These are phyloP conservation scores for Cladorrhinum sp. DNA, from an alignment of 2,329 filamentous ascomycete species.

Conservation along the genomic window DNA sequence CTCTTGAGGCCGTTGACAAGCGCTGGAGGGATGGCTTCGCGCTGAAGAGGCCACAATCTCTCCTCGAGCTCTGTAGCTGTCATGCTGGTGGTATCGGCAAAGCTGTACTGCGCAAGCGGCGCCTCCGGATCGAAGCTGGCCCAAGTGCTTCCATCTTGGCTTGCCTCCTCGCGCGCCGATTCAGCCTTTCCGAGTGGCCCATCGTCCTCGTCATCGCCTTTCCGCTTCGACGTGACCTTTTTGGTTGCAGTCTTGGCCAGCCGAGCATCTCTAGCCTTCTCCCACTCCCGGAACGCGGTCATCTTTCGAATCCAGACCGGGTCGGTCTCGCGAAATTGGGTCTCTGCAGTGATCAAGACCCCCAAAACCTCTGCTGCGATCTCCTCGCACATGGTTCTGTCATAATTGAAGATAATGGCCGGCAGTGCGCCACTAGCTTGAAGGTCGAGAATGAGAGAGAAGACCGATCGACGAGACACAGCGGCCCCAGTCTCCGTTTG, in stretches of 20 bases:
- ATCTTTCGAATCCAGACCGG: constrained; percentile 60
- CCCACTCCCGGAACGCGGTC: constrained; percentile 55
- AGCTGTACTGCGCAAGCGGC: constrained; percentile 61
- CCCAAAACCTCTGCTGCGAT: constrained; percentile 51
- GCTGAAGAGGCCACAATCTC: constrained; percentile 50
- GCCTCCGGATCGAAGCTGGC: constrained; percentile 65
- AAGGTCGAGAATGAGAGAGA: constrained; percentile 58
- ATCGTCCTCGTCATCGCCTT: constrained; percentile 40
- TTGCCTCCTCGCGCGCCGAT: constrained; percentile 54
- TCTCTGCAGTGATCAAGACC: constrained; percentile 54
- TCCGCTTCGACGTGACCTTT: constrained; percentile 35
- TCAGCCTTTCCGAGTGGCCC: constrained; percentile 49
- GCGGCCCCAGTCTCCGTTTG: constrained; percentile 28
- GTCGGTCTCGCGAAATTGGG: constrained; percentile 53
- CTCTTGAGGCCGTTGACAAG: constrained; percentile 61
- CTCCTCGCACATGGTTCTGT: constrained; percentile 61
- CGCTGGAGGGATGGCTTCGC: constrained; percentile 47
- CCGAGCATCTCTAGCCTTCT: constrained; percentile 40
- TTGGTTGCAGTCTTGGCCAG: constrained; percentile 33
- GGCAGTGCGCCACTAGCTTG: constrained; percentile 63
- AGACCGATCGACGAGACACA: constrained; percentile 37
- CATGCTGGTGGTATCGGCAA: constrained; percentile 61
- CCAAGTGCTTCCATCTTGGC: constrained; percentile 52
- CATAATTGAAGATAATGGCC: constrained; percentile 75
- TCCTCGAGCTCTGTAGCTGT: constrained; percentile 56